Evolutionary conservation across 2,329 filamentous ascomycete genomes (phyloP).

Genomic region (Ambrosiella xylebori): DNA sequence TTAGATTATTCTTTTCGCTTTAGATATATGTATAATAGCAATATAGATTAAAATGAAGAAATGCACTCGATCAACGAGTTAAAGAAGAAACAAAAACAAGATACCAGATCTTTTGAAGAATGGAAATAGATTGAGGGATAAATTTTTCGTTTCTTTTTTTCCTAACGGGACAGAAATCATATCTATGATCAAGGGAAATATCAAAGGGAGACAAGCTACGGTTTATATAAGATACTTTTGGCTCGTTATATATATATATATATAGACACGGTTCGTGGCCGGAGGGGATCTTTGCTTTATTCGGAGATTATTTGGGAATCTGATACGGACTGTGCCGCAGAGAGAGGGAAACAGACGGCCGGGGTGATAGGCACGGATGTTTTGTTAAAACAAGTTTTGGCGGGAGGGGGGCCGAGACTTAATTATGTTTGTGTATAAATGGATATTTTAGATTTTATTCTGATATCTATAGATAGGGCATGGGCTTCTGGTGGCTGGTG

Average conservation of each 20-base stretch:
- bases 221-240: not conserved
- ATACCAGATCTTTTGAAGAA: conserved; percentile 7
- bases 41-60: not conserved
- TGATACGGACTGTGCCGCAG: too few relatives aligned
- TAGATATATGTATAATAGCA: not conserved
- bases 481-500: too few relatives aligned
- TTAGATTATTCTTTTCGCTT: too few relatives aligned
- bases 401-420: too few relatives aligned
- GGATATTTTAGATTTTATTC: too few relatives aligned
- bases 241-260: too few relatives aligned
- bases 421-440: too few relatives aligned
- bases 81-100: not conserved
- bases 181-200: not conserved
- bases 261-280: too few relatives aligned
- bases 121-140: not conserved
- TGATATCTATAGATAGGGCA: too few relatives aligned
- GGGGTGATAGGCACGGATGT: not conserved
- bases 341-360: too few relatives aligned
- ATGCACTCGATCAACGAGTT: conserved; percentile 10
- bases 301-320: too few relatives aligned
- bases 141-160: not conserved
- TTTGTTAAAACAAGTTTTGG: not conserved
- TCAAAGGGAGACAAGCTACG: not conserved
- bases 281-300: too few relatives aligned
- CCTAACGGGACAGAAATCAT: not conserved